A percentile compares a stretch with the other conserved stretches of the same genome.
Conservation (phyloP, 2,329 filamentous ascomycete genomes). For the Chaetothyriales sp. region DNA sequence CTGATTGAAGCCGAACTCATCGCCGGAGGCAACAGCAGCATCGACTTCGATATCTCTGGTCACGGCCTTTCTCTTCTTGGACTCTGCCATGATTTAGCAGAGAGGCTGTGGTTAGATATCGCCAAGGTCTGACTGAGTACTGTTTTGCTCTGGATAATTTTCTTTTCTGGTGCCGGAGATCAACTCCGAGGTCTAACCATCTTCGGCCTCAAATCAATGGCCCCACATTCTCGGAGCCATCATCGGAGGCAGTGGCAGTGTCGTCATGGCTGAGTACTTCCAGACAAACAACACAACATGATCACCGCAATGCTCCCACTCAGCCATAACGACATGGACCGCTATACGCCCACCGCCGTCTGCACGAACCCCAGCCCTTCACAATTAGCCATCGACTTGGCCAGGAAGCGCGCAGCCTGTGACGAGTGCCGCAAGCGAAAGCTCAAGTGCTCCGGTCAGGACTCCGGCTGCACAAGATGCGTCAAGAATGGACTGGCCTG, state of each 20-base stretch:
- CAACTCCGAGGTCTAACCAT: neutral
- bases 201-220: neutral
- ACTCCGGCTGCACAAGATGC: conserved; percentile 29
- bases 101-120: neutral
- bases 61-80: conserved; percentile 51
- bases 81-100: conserved; percentile 9
- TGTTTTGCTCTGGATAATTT: neutral
- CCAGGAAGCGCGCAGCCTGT: conserved; percentile 33
- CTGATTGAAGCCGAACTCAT: conserved; percentile 38
- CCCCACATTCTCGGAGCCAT: neutral
- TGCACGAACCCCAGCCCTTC: neutral
- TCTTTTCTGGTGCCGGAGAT: neutral
- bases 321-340: neutral
- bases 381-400: neutral
- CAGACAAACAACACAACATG: neutral
- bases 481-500: conserved; percentile 27
- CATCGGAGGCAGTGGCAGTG: neutral
- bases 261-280: neutral
- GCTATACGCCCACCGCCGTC: neutral
- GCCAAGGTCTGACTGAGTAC: no score
- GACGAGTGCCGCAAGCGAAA: conserved; percentile 36
- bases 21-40: conserved; percentile 40
- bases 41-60: conserved; percentile 37
- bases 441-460: conserved; percentile 33
- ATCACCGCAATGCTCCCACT: neutral